These are phyloP conservation scores for Suillus paluster DNA, from an alignment of 768 basidiomycete genomes.

Conservation along the genomic window DNA sequence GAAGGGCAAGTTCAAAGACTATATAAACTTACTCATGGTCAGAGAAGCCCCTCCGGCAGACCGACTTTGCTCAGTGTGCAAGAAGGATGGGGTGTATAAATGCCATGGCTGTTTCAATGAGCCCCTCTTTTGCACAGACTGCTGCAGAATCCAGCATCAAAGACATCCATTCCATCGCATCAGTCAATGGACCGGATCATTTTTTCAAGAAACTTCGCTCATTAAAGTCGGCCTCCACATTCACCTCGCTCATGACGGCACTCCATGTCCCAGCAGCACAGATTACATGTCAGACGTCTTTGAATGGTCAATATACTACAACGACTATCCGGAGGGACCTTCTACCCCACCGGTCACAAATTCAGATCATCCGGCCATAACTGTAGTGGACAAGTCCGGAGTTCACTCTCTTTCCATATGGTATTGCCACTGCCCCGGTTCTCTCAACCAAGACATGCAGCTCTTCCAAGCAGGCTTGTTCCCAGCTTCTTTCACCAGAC, in stretches of 20 bases:
- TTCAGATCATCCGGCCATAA: neutral
- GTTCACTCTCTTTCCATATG: neutral
- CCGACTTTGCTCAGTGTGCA: neutral
- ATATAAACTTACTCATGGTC: neutral
- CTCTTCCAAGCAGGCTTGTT: neutral
- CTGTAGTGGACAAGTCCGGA: neutral
- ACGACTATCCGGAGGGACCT: neutral
- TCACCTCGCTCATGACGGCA: neutral
- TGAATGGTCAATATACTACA: conserved; percentile 2
- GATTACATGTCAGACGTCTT: neutral
- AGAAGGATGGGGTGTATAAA: neutral
- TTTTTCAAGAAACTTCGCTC: conserved; percentile 1
- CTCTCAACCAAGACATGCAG: neutral
- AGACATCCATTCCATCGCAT: neutral
- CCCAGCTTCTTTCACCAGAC: neutral
- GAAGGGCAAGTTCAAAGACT: conserved; percentile 1
- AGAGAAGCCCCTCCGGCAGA: neutral
- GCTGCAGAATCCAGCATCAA: neutral
- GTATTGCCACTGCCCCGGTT: neutral
- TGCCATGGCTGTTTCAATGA: neutral
- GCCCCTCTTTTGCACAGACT: neutral
- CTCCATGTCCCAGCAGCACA: neutral
- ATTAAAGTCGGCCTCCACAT: neutral
- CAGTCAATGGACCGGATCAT: neutral
- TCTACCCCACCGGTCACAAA: neutral